Conservation (phyloP, 2,329 filamentous ascomycete genomes). For the Capronia epimyces region DNA sequence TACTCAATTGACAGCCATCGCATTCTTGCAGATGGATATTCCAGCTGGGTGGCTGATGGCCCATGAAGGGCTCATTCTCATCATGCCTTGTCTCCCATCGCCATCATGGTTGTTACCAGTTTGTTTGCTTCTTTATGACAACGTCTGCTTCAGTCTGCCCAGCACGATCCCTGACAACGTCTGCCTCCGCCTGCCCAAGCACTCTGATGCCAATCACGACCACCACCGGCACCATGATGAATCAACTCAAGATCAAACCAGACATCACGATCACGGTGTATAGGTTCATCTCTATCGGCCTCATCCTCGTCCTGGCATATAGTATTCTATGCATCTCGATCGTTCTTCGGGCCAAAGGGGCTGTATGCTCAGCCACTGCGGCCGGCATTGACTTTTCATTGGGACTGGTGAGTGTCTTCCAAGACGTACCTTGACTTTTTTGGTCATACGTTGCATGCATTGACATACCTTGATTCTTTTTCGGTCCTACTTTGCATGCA, state of each 20-base stretch:
- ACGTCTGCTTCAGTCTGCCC: too few species aligned
- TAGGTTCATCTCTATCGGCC: constrained; percentile 5
- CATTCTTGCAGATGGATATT: constrained; percentile 20
- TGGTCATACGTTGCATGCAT: too few species aligned
- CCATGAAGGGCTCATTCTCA: constrained; percentile 10
- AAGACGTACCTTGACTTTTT: too few species aligned
- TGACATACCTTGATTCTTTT: too few species aligned
- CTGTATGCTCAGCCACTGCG: constrained; percentile 15
- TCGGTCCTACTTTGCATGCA: background rate
- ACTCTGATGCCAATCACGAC: too few species aligned
- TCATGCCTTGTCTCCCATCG: background rate
- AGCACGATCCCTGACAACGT: background rate
- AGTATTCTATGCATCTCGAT: constrained; percentile 10
- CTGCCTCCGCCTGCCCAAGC: background rate
- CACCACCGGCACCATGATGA: too few species aligned
- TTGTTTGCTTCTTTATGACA: background rate
- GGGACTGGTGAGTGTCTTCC: constrained; percentile 13
- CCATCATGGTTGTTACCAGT: background rate
- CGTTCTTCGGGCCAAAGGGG: constrained; percentile 10
- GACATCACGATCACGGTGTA: background rate
- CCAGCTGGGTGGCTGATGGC: background rate
- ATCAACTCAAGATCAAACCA: background rate
- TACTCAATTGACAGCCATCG: background rate
- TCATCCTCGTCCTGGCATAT: constrained; percentile 11
- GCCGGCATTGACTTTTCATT: constrained; percentile 17